Conservation (phyloP, 805 yeast genomes). For the Ogataea sp. region DNA sequence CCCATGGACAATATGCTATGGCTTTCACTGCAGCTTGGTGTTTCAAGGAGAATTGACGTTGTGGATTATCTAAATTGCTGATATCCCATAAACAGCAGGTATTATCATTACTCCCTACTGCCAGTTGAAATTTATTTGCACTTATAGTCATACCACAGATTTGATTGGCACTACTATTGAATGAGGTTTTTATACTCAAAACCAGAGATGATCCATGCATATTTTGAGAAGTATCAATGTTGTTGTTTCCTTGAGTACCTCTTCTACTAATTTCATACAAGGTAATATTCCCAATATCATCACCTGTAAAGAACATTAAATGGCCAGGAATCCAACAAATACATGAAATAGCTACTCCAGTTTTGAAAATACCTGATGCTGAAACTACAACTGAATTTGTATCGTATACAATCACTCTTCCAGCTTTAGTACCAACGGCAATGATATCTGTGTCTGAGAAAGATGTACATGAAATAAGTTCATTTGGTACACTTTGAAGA, state of each 20-base stretch:
- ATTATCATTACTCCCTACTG: conserved; percentile 84
- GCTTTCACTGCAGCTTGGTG: conserved; percentile 91
- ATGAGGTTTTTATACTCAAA: conserved; percentile 6
- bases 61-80: conserved; percentile 30
- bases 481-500: conserved; percentile 31
- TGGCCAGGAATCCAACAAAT: conserved; percentile 49
- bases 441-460: conserved; percentile 42
- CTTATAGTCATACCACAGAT: conserved; percentile 62
- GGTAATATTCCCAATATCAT: conserved; percentile 52
- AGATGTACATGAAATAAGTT: conserved; percentile 47
- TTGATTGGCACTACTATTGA: conserved; percentile 45
- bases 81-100: conserved; percentile 74
- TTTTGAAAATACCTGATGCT: conserved; percentile 14
- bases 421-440: conserved; percentile 51
- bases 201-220: not conserved
- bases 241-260: no score
- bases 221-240: not conserved
- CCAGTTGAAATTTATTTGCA: conserved; percentile 44
- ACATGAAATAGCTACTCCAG: conserved; percentile 42
- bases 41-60: conserved; percentile 37
- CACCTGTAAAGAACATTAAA: conserved; percentile 49
- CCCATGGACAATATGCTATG: conserved; percentile 87
- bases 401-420: conserved; percentile 40
- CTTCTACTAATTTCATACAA: conserved; percentile 26
- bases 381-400: conserved; percentile 11